phyloP scores from a whole-genome alignment of 768 basidiomycete species.

The Wakefieldia striispora region DNA sequence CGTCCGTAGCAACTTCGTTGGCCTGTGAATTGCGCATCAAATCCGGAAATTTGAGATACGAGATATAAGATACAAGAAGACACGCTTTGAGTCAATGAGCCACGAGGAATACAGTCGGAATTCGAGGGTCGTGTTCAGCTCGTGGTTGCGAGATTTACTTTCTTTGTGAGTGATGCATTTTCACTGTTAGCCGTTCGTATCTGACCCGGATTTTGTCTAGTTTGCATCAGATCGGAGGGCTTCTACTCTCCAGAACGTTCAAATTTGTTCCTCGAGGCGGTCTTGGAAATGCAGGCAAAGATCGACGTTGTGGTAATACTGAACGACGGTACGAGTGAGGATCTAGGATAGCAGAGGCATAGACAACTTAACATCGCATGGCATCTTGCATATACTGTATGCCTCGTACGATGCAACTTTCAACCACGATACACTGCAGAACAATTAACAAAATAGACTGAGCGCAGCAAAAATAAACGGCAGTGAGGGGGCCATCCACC shows the following conservation, averaged over 20 bases:
- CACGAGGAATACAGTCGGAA: no score
- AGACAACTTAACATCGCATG: slow-evolving; percentile 4
- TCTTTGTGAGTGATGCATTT: slow-evolving; percentile 61
- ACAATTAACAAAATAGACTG: not conserved
- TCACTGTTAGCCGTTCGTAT: not conserved
- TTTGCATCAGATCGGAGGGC: slow-evolving; percentile 89
- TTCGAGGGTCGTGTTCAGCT: no score
- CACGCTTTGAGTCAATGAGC: no score
- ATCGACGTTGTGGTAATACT: slow-evolving; percentile 57
- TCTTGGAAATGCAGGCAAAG: slow-evolving; percentile 81
- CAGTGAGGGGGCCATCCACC: no score
- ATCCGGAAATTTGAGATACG: no score
- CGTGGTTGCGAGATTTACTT: slow-evolving; percentile 25
- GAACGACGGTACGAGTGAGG: slow-evolving; percentile 42
- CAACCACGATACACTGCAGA: not conserved
- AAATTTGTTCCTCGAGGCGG: slow-evolving; percentile 77
- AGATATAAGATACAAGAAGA: no score
- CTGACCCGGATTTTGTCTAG: slow-evolving; percentile 37
- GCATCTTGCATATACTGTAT: not conserved
- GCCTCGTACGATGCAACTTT: slow-evolving; percentile 2
- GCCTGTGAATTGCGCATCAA: no score
- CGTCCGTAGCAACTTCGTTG: no score
- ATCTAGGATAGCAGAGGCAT: slow-evolving; percentile 54
- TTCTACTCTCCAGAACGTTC: slow-evolving; percentile 82
- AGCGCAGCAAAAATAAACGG: no score